Evolutionary conservation across 495 filamentous ascomycete species (phyloP).

Genomic region (Ramalina intermedia): DNA sequence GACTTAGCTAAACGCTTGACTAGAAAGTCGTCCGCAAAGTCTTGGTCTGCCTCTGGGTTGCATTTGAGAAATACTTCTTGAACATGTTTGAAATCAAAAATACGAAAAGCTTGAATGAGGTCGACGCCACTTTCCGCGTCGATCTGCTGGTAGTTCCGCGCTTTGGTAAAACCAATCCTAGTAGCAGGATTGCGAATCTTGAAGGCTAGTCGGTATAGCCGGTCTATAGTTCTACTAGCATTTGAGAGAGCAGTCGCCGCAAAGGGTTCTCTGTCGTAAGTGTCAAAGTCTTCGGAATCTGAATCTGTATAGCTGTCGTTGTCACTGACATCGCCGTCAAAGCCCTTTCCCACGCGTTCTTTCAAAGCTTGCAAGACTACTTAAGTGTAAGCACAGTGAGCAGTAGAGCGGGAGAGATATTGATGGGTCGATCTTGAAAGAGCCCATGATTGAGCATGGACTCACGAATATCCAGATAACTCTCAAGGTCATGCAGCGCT

Average conservation of each 20-base stretch:
- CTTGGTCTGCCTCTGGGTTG: neutral
- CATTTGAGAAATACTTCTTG: slow-evolving; percentile 4
- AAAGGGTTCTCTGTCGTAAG: neutral
- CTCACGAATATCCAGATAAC: neutral
- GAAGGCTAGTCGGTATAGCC: slow-evolving; percentile 13
- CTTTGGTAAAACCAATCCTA: slow-evolving; percentile 10
- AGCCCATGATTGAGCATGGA: neutral
- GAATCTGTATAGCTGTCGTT: neutral
- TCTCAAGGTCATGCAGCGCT: slow-evolving; percentile 1
- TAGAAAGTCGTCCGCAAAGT: slow-evolving; percentile 6
- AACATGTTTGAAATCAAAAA: slow-evolving; percentile 10
- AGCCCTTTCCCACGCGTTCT: neutral
- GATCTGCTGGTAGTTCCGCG: neutral
- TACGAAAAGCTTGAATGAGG: slow-evolving; percentile 1
- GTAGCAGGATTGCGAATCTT: slow-evolving; percentile 17
- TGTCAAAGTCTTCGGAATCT: slow-evolving; percentile 3
- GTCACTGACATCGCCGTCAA: neutral
- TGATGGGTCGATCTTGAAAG: too few relatives aligned
- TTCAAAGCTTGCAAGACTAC: neutral
- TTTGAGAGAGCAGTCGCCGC: slow-evolving; percentile 4
- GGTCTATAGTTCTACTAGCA: slow-evolving; percentile 10
- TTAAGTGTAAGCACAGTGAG: neutral
- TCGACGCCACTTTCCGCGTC: slow-evolving; percentile 14
- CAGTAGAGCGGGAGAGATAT: neutral
- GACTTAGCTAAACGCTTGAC: slow-evolving; percentile 12